phyloP scores from a whole-genome alignment of 2,329 filamentous ascomycete species.

The Colletotrichum agaves region DNA sequence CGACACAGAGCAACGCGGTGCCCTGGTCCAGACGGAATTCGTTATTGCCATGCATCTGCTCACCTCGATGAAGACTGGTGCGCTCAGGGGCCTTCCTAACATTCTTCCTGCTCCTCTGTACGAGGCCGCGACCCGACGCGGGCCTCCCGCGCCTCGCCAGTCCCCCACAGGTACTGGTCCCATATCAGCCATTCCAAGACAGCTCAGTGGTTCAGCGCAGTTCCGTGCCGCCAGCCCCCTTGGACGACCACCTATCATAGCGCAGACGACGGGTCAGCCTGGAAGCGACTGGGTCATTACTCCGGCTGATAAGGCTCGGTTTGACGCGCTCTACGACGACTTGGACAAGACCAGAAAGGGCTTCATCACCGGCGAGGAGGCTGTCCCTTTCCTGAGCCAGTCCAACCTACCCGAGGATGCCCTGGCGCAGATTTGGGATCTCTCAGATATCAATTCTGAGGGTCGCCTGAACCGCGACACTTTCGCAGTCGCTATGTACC shows the following conservation, averaged over 20 bases:
- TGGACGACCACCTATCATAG: conserved; percentile 59
- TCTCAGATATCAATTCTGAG: conserved; percentile 92
- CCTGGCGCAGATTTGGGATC: conserved; percentile 95
- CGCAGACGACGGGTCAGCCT: conserved; percentile 53
- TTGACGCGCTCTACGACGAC: conserved; percentile 85
- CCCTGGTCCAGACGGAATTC: conserved; percentile 89
- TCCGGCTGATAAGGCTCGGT: conserved; percentile 84
- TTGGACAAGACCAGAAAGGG: conserved; percentile 85
- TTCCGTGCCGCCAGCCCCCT: conserved; percentile 71
- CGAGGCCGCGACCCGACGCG: conserved; percentile 83
- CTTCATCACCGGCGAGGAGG: conserved; percentile 92
- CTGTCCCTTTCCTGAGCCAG: conserved; percentile 92
- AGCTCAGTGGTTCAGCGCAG: conserved; percentile 79
- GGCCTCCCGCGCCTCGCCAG: conserved; percentile 56
- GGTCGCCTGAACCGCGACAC: conserved; percentile 88
- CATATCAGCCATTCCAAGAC: conserved; percentile 79
- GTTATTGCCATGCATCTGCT: conserved; percentile 98
- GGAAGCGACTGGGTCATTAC: conserved; percentile 81
- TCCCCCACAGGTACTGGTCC: conserved; percentile 63
- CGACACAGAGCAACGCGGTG: conserved; percentile 91
- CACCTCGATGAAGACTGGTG: conserved; percentile 87
- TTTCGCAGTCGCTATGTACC: conserved; percentile 97
- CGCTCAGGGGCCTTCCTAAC: conserved; percentile 81
- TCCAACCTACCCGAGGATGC: conserved; percentile 89
- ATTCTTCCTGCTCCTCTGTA: conserved; percentile 87